Evolutionary conservation across 75 land plant species (phyloP), one percentile per base, ranked within the genome.

Genomic region (Cupressus sempervirens): DNA sequence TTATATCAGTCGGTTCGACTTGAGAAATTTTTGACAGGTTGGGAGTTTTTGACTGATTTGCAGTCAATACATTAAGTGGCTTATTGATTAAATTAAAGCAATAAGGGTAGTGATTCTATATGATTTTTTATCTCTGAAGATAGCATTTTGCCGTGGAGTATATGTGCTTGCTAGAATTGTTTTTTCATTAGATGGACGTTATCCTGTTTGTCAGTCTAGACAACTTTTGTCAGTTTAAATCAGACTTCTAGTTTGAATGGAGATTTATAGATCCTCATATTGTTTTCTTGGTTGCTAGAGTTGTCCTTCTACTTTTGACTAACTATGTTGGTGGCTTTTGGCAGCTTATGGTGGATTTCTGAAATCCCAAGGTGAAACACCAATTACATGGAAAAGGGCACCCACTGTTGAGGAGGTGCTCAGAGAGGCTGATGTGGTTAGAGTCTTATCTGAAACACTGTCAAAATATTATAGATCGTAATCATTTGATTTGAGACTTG

Each of bases 1-100:
- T 83, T 97, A 35, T 97, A 96, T 85, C 99, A 97, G 82, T 84
- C 98, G 7, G 93, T 94, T 43, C 73, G 98, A 79, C 87, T 97
- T 30, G 99, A 97, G 85, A 97, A 97, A 67, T 97, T 93, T 87
- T 93, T 97, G n/a, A 94, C 98, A 93, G 99, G 99, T 91, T 84
- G 32, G 90, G 58, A 40, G 56, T 76, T 36, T 11, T 29, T 45
- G 32, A 38, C 58, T 72, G 81, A 76, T 41, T 46, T 29, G 53
- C 9, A 54, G 26, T 20, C 40, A 87, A 62, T 62, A 48, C n/a
- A 43, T 76, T 46, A 13, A 36, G 29, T n/a, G 15, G 26, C 11
- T n/a, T n/a, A 38, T 30, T 34, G 29, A 35, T n/a, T 30, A 46
- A 81, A 76, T 20, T 76, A 5, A 84, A 36, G 77, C 70, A 23